A percentile compares a stretch with the other conserved stretches of the same genome.
Evolutionary conservation across 2,329 filamentous ascomycete genomes (phyloP).

Genomic region (Zasmidium angulare): DNA sequence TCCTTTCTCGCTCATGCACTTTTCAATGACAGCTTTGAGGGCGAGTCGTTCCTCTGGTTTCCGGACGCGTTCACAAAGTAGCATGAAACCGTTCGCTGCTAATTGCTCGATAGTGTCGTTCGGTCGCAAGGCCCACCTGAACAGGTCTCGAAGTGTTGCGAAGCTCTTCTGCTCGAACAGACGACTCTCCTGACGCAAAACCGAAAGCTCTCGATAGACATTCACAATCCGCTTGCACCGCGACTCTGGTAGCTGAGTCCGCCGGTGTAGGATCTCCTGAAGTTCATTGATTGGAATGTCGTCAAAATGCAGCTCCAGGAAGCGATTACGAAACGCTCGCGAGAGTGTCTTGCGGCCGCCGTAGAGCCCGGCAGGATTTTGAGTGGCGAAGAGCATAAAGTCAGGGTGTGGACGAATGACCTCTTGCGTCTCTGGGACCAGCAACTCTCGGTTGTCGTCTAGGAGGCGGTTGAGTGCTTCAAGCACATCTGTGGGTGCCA

Average conservation of each 20-base stretch:
- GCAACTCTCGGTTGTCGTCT: conserved; percentile 92
- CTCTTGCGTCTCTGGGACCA: conserved; percentile 96
- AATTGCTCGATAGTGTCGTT: conserved; percentile 86
- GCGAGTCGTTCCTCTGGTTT: conserved; percentile 80
- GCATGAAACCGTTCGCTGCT: conserved; percentile 91
- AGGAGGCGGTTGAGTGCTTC: conserved; percentile 93
- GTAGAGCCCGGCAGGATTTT: conserved; percentile 94
- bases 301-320: conserved; percentile 94
- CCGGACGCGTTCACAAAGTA: conserved; percentile 91
- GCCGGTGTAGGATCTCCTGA: conserved; percentile 83
- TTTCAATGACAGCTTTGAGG: conserved; percentile 86
- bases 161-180: conserved; percentile 98
- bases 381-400: conserved; percentile 97
- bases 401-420: conserved; percentile 86
- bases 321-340: conserved; percentile 92
- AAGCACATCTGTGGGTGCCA: conserved; percentile 94
- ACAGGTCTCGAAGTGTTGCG: conserved; percentile 91
- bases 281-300: conserved; percentile 96
- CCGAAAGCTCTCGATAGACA: conserved; percentile 89
- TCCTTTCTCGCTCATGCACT: conserved; percentile 66
- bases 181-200: conserved; percentile 82
- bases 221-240: conserved; percentile 89
- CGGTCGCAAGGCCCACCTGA: conserved; percentile 85
- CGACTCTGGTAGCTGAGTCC: conserved; percentile 85
- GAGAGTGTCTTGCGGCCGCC: conserved; percentile 92